Conservation (phyloP, 345 rosid species). For the Eucalyptus victrix region DNA sequence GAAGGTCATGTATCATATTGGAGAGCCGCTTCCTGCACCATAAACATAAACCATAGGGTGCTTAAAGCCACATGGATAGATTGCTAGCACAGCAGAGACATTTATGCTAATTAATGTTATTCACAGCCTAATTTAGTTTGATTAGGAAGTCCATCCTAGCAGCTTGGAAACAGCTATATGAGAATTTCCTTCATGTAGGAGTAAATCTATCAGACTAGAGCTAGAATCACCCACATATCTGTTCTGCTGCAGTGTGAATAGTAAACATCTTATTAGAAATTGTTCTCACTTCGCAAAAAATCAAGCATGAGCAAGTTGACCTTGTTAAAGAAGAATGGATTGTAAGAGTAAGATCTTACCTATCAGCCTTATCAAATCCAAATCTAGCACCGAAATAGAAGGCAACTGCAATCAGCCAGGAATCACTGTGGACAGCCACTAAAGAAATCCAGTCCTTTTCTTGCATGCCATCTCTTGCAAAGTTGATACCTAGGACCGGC, state of each 20-base stretch:
- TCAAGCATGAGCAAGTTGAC: neutral
- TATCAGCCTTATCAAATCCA: constrained; percentile 83
- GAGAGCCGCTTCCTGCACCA: constrained; percentile 51
- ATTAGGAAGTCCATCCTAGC: neutral
- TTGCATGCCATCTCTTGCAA: constrained; percentile 91
- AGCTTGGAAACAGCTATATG: neutral
- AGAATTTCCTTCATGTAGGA: neutral
- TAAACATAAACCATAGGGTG: neutral
- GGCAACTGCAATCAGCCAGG: constrained; percentile 89
- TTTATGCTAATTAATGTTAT: neutral
- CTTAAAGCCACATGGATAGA: neutral
- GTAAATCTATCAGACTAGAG: neutral
- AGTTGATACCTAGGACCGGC: constrained; percentile 92
- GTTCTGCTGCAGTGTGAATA: neutral
- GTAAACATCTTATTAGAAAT: neutral
- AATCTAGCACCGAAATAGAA: constrained; percentile 89
- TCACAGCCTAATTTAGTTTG: neutral
- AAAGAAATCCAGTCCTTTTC: constrained; percentile 87
- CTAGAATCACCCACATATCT: neutral
- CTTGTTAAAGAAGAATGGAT: neutral
- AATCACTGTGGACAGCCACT: constrained; percentile 74
- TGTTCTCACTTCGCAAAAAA: neutral
- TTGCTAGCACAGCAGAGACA: neutral
- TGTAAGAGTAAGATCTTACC: constrained; percentile 15
- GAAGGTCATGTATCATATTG: constrained; percentile 61